A percentile compares a stretch with the other conserved stretches of the same genome.
These are phyloP conservation scores for Thelonectria blattea DNA, from an alignment of 2,329 filamentous ascomycete genomes.

Conservation along the genomic window DNA sequence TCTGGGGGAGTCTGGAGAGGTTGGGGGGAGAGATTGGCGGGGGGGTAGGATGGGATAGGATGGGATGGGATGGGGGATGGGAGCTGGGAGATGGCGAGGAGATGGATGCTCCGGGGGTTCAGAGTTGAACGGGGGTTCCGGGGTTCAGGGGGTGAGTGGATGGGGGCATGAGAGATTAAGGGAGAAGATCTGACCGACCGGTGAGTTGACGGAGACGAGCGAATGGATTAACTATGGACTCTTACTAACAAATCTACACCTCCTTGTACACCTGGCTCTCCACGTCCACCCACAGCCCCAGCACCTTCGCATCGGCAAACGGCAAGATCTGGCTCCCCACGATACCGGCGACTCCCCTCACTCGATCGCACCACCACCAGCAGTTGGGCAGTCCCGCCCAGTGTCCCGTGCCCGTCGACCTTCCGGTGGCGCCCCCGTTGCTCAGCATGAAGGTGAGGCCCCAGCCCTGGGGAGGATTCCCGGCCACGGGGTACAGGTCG, in stretches of 20 bases:
- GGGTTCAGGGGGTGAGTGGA: too few species aligned
- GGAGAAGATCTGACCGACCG: too few species aligned
- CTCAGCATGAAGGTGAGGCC: constrained; percentile 65
- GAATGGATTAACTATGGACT: too few species aligned
- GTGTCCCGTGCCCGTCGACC: constrained; percentile 55
- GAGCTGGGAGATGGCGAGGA: too few species aligned
- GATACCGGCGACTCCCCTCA: constrained; percentile 62
- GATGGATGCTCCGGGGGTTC: too few species aligned
- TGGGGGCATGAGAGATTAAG: too few species aligned
- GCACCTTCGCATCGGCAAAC: constrained; percentile 51
- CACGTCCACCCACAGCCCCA: constrained; percentile 48
- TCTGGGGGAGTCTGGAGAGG: background rate
- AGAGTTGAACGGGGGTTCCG: too few species aligned
- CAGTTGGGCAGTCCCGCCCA: constrained; percentile 68
- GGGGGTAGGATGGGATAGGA: background rate
- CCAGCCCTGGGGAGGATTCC: constrained; percentile 66
- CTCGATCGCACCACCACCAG: constrained; percentile 68
- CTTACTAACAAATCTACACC: too few species aligned
- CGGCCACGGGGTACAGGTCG: constrained; percentile 55
- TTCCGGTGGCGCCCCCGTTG: constrained; percentile 55
- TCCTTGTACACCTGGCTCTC: constrained; percentile 47
- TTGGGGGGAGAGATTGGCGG: background rate
- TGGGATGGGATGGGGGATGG: too few species aligned
- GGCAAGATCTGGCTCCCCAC: constrained; percentile 58
- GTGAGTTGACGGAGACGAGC: too few species aligned